phyloP scores from a whole-genome alignment of 2,329 filamentous ascomycete species.

The Fusarium odoratissimum region DNA sequence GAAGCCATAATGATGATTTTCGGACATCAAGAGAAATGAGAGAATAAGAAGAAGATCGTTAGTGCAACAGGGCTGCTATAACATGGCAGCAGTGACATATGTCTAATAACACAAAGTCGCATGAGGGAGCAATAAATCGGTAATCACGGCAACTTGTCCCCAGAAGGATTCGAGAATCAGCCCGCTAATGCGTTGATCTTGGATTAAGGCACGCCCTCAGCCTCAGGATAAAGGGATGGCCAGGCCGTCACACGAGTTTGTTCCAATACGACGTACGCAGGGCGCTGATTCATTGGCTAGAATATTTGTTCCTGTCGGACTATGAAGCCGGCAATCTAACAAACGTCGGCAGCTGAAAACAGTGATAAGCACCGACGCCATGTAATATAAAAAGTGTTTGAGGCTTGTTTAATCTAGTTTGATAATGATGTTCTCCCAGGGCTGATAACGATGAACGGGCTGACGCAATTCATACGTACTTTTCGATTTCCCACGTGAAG shows the following conservation, averaged over 20 bases:
- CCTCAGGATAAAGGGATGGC: not conserved
- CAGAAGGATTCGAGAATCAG: not conserved
- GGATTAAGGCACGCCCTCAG: not conserved
- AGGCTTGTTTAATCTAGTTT: not conserved
- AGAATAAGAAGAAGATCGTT: not conserved
- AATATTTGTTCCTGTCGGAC: not conserved
- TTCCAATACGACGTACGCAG: not conserved
- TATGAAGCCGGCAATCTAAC: not conserved
- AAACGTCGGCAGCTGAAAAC: not conserved
- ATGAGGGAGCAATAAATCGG: not conserved
- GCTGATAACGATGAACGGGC: not conserved
- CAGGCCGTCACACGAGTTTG: not conserved
- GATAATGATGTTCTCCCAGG: not conserved
- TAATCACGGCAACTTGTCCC: slow-evolving; percentile 2
- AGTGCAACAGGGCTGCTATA: not conserved
- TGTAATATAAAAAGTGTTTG: not conserved
- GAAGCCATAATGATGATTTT: slow-evolving; percentile 15
- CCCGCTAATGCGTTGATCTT: not conserved
- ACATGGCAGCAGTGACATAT: not conserved
- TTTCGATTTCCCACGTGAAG: not conserved
- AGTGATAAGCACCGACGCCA: not conserved
- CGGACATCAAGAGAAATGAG: not conserved
- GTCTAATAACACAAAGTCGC: not conserved
- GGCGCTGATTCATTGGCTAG: slow-evolving; percentile 5
- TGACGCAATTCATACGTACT: not conserved